A percentile compares a stretch with the other conserved stretches of the same genome.
phyloP scores from a whole-genome alignment of 2,329 filamentous ascomycete species.

The Clonostachys sp. region DNA sequence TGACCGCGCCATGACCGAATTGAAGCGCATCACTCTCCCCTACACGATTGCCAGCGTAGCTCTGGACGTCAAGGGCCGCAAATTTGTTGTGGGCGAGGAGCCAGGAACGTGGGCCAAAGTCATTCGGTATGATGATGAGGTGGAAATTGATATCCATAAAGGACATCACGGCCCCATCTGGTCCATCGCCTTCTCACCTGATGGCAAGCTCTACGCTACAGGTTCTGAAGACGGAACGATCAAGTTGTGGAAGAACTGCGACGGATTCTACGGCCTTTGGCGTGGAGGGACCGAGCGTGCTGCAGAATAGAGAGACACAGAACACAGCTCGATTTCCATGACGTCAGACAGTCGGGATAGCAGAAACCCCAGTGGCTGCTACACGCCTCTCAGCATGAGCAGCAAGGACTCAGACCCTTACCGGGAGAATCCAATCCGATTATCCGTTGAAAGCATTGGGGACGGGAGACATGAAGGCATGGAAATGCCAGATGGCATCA shows the following conservation, averaged over 20 bases:
- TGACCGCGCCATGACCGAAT: slow-evolving; percentile 57
- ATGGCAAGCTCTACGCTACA: slow-evolving; percentile 93
- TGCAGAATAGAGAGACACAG: slow-evolving; percentile 24
- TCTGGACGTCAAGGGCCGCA: slow-evolving; percentile 74
- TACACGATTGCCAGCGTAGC: slow-evolving; percentile 91
- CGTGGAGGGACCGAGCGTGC: slow-evolving; percentile 38
- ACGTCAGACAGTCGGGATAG: not conserved
- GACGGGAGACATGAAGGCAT: too few relatives aligned
- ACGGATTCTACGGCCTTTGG: slow-evolving; percentile 62
- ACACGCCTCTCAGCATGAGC: not conserved
- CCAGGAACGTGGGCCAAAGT: slow-evolving; percentile 96
- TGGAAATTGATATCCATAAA: slow-evolving; percentile 88
- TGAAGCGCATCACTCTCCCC: slow-evolving; percentile 76
- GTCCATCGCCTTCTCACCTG: slow-evolving; percentile 91
- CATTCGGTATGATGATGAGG: slow-evolving; percentile 80
- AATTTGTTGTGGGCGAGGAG: slow-evolving; percentile 85
- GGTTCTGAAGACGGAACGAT: slow-evolving; percentile 97
- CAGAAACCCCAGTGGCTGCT: not conserved
- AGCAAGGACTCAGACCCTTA: slow-evolving; percentile 1
- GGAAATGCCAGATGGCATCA: too few relatives aligned
- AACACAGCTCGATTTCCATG: slow-evolving; percentile 1
- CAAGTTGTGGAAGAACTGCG: slow-evolving; percentile 78
- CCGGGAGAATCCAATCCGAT: too few relatives aligned
- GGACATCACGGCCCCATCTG: slow-evolving; percentile 97
- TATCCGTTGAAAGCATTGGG: too few relatives aligned